phyloP scores from a whole-genome alignment of 352 stramenopile genomes.

The Globisporangium emineosum region DNA sequence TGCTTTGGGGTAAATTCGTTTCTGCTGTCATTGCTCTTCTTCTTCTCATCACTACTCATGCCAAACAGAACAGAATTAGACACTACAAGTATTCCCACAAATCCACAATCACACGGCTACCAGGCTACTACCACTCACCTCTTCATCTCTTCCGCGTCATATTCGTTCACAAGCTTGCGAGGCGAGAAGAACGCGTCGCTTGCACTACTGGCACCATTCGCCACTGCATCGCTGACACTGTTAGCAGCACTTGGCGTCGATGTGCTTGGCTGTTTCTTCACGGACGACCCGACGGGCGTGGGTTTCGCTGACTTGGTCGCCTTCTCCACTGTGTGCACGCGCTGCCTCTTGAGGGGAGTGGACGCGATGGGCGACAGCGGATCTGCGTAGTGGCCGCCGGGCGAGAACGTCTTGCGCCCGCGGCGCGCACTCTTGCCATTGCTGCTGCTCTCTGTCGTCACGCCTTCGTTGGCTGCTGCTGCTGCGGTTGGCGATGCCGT shows the following conservation, averaged over 20 bases:
- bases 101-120: background rate
- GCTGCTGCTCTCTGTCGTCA: constrained; percentile 13
- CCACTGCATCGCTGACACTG: constrained; percentile 3
- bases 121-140: background rate
- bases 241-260: background rate
- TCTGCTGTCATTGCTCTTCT: constrained; percentile 3
- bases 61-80: background rate
- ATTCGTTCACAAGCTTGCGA: constrained; percentile 59
- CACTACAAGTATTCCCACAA: background rate
- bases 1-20: background rate
- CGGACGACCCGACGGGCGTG: constrained; percentile 20
- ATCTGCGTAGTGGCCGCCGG: constrained; percentile 68
- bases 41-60: constrained; percentile 12
- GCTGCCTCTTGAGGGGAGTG: constrained; percentile 77
- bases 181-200: constrained; percentile 47
- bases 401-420: constrained; percentile 16
- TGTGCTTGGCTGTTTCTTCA: constrained; percentile 16
- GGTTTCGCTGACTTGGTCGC: constrained; percentile 48
- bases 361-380: constrained; percentile 80
- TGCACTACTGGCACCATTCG: constrained; percentile 18
- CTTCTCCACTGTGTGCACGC: constrained; percentile 40
- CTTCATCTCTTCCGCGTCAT: constrained; percentile 28
- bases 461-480: constrained; percentile 14
- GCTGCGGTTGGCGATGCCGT: constrained; percentile 21
- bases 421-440: background rate